Conservation (phyloP, 2,329 filamentous ascomycete species). For the Cryphonectria radicalis region DNA sequence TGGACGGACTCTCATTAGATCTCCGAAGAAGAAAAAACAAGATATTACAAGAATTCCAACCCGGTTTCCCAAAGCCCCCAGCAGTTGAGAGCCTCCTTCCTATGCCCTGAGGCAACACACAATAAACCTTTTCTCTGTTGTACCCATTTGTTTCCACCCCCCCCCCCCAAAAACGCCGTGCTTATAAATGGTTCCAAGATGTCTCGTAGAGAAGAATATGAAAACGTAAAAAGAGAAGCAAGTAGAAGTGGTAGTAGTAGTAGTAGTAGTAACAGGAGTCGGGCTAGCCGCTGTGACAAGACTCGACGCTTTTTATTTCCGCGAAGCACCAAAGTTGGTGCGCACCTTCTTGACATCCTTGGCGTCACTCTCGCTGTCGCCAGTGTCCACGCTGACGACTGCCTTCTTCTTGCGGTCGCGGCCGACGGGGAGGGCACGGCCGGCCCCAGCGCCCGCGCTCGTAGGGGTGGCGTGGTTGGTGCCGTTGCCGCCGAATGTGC, state of each 20-base stretch:
- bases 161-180: neutral
- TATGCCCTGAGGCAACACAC: neutral
- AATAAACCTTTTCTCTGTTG: neutral
- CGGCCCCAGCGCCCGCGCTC: slow-evolving; percentile 40
- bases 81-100: neutral
- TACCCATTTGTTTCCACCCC: neutral
- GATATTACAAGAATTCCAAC: neutral
- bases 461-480: slow-evolving; percentile 61
- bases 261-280: neutral
- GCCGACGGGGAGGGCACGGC: slow-evolving; percentile 40
- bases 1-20: neutral
- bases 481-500: slow-evolving; percentile 48
- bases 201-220: neutral
- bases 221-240: neutral
- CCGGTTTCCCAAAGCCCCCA: neutral
- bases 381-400: slow-evolving; percentile 32
- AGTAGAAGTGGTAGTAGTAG: neutral
- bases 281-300: neutral
- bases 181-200: neutral
- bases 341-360: slow-evolving; percentile 58
- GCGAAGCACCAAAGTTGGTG: slow-evolving; percentile 60
- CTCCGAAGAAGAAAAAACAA: neutral
- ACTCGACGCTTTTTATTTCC: slow-evolving; percentile 42
- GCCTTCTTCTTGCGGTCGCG: slow-evolving; percentile 60
- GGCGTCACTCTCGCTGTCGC: slow-evolving; percentile 65